These are phyloP conservation scores for Microsporum audouinii DNA, from an alignment of 2,329 filamentous ascomycete genomes.

Conservation along the genomic window DNA sequence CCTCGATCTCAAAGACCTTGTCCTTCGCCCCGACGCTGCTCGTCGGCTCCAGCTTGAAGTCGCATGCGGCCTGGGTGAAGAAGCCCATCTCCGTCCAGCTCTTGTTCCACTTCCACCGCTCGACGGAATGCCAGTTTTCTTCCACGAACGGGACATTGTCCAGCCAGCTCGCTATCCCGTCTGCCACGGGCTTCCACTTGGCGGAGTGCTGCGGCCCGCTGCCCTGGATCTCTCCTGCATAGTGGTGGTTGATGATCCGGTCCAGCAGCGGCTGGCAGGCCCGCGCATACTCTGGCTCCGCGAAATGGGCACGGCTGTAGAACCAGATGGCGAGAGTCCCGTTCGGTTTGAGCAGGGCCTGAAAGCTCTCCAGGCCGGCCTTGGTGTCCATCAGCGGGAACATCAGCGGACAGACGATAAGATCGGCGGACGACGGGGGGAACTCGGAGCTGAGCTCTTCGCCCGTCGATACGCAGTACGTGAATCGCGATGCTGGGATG, in stretches of 20 bases:
- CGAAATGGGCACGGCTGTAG: conserved; percentile 3
- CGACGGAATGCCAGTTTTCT: conserved; percentile 4
- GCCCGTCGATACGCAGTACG: background rate
- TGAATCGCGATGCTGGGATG: background rate
- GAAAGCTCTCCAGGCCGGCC: background rate
- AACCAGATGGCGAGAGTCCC: conserved; percentile 6
- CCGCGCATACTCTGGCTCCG: background rate
- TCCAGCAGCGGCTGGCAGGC: conserved; percentile 1
- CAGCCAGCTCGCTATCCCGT: conserved; percentile 3
- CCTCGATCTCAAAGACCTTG: background rate
- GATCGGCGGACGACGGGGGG: background rate
- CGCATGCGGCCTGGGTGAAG: conserved; percentile 2
- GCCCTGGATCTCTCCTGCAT: background rate
- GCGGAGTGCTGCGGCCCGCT: background rate
- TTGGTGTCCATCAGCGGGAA: conserved; percentile 4
- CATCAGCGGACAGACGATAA: background rate
- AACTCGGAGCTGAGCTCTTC: background rate
- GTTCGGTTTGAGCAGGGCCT: background rate
- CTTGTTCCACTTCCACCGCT: conserved; percentile 6
- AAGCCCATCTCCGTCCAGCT: background rate
- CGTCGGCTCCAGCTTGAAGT: conserved; percentile 1
- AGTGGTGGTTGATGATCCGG: background rate
- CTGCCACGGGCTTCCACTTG: background rate
- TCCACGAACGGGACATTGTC: conserved; percentile 2
- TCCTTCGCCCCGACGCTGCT: background rate